phyloP scores from a whole-genome alignment of 2,329 filamentous ascomycete species.

The Fusarium sp. region DNA sequence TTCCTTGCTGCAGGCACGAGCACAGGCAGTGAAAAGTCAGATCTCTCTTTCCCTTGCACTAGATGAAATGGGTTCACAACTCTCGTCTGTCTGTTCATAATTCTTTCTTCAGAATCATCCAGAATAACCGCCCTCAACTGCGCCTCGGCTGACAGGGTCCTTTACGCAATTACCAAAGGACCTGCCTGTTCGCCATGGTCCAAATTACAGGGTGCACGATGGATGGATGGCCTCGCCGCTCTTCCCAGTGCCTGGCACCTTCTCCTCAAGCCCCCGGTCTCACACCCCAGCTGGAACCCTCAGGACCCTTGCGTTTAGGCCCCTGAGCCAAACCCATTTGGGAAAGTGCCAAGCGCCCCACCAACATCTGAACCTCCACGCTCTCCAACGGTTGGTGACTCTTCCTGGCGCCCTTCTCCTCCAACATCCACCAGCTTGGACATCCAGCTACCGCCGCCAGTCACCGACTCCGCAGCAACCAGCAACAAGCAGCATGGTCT shows the following conservation, averaged over 20 bases:
- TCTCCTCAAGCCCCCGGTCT: slow-evolving; percentile 23
- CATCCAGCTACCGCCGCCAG: slow-evolving; percentile 28
- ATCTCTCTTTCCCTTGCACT: background rate
- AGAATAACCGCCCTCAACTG: background rate
- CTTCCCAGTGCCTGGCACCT: background rate
- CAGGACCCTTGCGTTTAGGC: slow-evolving; percentile 10
- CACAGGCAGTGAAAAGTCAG: background rate
- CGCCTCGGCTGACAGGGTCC: background rate
- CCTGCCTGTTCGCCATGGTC: background rate
- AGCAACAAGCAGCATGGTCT: slow-evolving; percentile 25
- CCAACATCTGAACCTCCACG: slow-evolving; percentile 26
- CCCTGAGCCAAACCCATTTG: slow-evolving; percentile 38
- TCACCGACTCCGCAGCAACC: slow-evolving; percentile 23
- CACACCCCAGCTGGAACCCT: slow-evolving; percentile 1
- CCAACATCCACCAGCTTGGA: slow-evolving; percentile 23
- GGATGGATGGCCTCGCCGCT: background rate
- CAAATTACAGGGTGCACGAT: slow-evolving; percentile 35
- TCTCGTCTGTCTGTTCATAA: background rate
- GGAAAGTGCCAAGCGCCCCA: slow-evolving; percentile 34
- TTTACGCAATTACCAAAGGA: background rate
- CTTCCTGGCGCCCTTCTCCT: slow-evolving; percentile 8
- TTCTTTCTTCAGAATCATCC: background rate
- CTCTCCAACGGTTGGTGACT: slow-evolving; percentile 33
- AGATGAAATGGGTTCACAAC: background rate
- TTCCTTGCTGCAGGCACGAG: background rate